Percentiles rank a stretch among this genome's conserved stretches.
These are phyloP conservation scores for Aspergillus sparsus DNA, from an alignment of 495 filamentous ascomycete genomes.

Conservation along the genomic window DNA sequence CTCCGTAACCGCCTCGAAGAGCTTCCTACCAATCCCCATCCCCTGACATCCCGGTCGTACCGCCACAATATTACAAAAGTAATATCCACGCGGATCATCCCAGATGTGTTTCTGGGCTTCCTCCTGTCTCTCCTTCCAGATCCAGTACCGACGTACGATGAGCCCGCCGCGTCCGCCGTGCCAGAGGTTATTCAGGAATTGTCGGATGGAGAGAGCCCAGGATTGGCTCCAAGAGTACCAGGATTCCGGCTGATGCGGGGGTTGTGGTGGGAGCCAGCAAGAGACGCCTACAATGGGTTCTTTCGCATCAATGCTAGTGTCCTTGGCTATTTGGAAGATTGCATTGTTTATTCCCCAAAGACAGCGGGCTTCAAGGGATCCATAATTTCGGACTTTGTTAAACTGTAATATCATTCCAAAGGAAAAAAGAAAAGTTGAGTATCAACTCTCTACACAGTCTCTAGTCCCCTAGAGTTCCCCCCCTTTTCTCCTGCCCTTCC, in stretches of 20 bases:
- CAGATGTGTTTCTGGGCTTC: slow-evolving; percentile 45
- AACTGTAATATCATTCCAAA: slow-evolving; percentile 39
- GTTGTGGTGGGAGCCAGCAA: slow-evolving; percentile 62
- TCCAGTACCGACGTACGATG: slow-evolving; percentile 63
- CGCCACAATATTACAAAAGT: slow-evolving; percentile 70
- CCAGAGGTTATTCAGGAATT: slow-evolving; percentile 60
- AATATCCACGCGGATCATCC: slow-evolving; percentile 56
- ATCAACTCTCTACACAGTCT: no score
- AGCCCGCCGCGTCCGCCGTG: slow-evolving; percentile 63
- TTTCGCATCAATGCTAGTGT: slow-evolving; percentile 16
- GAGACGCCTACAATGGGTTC: slow-evolving; percentile 57
- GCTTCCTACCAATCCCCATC: slow-evolving; percentile 58
- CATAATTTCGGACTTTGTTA: slow-evolving; percentile 34
- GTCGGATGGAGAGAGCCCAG: slow-evolving; percentile 60
- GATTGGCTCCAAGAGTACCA: slow-evolving; percentile 60
- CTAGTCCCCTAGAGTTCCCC: no score
- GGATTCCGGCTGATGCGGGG: slow-evolving; percentile 40
- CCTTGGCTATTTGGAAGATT: slow-evolving; percentile 64
- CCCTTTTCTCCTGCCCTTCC: no score
- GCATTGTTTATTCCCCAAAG: slow-evolving; percentile 62
- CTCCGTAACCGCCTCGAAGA: slow-evolving; percentile 60
- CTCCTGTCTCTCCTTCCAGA: slow-evolving; percentile 51
- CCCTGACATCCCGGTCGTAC: slow-evolving; percentile 60
- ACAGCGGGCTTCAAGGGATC: slow-evolving; percentile 59
- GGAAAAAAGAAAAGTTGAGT: not conserved